These are phyloP conservation scores for Pichia sp. DNA, from an alignment of 1,139 yeast genomes.

Conservation along the genomic window DNA sequence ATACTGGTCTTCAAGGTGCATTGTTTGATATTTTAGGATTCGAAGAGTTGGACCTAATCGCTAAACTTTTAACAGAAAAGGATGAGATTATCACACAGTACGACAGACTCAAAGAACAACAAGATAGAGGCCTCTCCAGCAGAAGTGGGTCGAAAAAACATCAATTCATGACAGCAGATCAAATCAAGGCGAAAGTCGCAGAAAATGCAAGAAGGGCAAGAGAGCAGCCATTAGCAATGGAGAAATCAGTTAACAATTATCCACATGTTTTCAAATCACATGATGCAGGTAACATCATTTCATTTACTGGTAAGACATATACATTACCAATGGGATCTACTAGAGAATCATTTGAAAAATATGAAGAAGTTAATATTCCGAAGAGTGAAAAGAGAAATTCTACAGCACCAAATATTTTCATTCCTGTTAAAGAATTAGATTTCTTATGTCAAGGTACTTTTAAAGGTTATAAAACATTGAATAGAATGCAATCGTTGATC, in stretches of 20 bases:
- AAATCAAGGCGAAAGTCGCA: conserved; percentile 54
- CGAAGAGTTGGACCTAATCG: conserved; percentile 78
- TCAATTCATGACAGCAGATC: conserved; percentile 51
- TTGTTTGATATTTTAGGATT: conserved; percentile 81
- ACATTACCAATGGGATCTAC: conserved; percentile 81
- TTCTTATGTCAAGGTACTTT: conserved; percentile 82
- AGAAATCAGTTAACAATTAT: conserved; percentile 51
- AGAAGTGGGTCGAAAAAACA: conserved; percentile 1
- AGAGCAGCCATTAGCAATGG: conserved; percentile 49
- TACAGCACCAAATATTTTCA: conserved; percentile 52
- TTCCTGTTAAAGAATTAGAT: conserved; percentile 65
- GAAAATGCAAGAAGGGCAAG: conserved; percentile 54
- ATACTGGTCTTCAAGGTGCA: conserved; percentile 63
- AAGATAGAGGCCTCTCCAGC: not conserved
- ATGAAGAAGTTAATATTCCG: conserved; percentile 87
- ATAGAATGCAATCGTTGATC: conserved; percentile 89
- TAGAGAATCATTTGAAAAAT: conserved; percentile 53
- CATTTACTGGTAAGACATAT: conserved; percentile 78
- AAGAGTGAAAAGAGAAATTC: conserved; percentile 52
- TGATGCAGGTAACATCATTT: conserved; percentile 65
- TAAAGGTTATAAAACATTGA: conserved; percentile 70
- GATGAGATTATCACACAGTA: conserved; percentile 25
- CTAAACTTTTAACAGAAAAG: conserved; percentile 60
- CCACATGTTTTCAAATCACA: conserved; percentile 85
- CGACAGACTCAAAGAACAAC: conserved; percentile 12